phyloP scores from a whole-genome alignment of 1,139 yeast species.

The Geotrichum carabidarum region DNA sequence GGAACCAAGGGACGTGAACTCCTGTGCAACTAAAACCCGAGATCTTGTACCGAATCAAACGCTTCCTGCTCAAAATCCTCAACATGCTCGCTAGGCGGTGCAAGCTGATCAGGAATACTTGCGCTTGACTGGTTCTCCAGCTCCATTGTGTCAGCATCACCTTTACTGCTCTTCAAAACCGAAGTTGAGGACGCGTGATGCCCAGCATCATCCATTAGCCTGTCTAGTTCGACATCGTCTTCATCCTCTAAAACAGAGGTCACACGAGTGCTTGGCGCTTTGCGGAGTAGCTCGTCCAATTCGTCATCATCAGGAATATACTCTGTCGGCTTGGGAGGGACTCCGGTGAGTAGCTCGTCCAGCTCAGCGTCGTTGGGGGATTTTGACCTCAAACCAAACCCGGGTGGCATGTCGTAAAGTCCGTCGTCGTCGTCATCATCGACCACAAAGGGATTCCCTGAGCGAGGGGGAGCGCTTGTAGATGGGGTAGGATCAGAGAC shows the following conservation, averaged over 20 bases:
- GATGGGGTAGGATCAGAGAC: neutral
- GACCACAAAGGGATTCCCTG: constrained; percentile 11
- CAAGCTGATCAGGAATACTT: too few species aligned
- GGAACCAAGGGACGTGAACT: too few species aligned
- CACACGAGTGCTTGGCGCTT: neutral
- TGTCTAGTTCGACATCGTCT: neutral
- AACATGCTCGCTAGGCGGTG: neutral
- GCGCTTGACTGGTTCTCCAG: too few species aligned
- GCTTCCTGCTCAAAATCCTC: constrained; percentile 18
- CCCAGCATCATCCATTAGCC: neutral
- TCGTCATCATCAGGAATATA: constrained; percentile 7
- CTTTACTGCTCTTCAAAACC: neutral
- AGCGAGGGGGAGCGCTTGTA: neutral
- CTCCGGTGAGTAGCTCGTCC: neutral
- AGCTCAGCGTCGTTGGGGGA: too few species aligned
- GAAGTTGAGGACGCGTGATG: neutral
- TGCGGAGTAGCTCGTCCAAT: constrained; percentile 3
- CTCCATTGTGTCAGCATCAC: neutral
- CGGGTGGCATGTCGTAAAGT: constrained; percentile 10
- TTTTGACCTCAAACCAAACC: neutral
- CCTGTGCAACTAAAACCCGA: constrained; percentile 7
- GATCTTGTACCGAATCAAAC: constrained; percentile 15
- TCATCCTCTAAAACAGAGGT: neutral
- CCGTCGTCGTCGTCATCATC: constrained; percentile 15
- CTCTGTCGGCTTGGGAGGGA: neutral